Evolutionary conservation across 1,139 yeast species (phyloP).

Genomic region (Maudiozyma humilis): DNA sequence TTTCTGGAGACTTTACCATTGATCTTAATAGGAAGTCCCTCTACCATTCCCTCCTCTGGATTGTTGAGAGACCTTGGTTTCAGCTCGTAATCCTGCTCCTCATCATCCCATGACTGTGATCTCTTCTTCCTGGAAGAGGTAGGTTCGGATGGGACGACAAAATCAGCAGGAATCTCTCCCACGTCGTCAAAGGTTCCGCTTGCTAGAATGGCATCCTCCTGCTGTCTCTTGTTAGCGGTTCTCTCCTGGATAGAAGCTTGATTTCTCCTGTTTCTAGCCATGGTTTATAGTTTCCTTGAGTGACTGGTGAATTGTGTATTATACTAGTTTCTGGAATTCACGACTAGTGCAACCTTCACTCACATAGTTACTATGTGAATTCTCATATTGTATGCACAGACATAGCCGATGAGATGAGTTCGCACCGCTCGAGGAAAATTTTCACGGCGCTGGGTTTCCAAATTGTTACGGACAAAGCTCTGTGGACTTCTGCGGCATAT

Average conservation of each 20-base stretch:
- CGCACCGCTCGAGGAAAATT: not conserved
- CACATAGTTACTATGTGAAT: too few species aligned
- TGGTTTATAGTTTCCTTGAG: slow-evolving; percentile 6
- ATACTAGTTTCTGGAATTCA: too few species aligned
- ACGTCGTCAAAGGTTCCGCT: slow-evolving; percentile 38
- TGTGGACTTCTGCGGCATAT: too few species aligned
- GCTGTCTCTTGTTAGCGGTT: slow-evolving; percentile 40
- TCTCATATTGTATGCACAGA: too few species aligned
- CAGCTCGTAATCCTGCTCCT: slow-evolving; percentile 63
- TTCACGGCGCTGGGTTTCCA: not conserved
- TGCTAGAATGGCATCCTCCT: slow-evolving; percentile 43
- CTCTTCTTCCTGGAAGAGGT: slow-evolving; percentile 15
- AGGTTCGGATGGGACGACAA: slow-evolving; percentile 8
- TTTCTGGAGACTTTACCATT: slow-evolving; percentile 66
- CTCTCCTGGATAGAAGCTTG: slow-evolving; percentile 24
- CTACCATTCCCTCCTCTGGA: slow-evolving; percentile 41
- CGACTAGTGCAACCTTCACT: too few species aligned
- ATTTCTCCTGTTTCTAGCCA: slow-evolving; percentile 27
- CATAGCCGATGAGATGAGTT: not conserved
- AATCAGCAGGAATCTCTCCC: slow-evolving; percentile 25
- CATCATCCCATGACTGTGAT: slow-evolving; percentile 41
- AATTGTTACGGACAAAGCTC: too few species aligned
- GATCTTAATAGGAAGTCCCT: slow-evolving; percentile 74
- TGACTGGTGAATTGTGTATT: too few species aligned
- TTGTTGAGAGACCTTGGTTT: slow-evolving; percentile 43